Evolutionary conservation across 331 rosid genomes (phyloP).

Genomic region (Quercus tomentella): DNA sequence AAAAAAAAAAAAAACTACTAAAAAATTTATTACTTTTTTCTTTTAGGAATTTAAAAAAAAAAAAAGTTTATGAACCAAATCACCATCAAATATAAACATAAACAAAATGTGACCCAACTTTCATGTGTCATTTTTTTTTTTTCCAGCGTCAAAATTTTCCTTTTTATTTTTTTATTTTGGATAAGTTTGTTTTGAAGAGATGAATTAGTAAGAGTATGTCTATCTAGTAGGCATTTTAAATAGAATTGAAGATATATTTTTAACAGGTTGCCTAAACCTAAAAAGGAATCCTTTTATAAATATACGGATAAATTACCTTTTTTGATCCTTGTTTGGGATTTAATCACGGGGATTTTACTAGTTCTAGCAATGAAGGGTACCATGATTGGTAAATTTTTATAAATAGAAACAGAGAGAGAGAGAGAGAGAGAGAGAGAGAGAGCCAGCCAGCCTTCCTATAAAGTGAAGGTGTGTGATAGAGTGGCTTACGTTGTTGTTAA

Average conservation of each 20-base stretch:
- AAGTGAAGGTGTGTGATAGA: neutral
- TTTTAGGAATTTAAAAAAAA: no score
- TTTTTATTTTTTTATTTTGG: rapidly evolving
- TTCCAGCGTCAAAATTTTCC: no score
- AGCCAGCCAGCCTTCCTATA: neutral
- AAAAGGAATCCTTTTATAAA: rapidly evolving
- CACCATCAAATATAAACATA: no score
- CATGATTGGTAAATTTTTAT: neutral
- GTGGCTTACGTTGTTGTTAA: neutral
- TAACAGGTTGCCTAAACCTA: rapidly evolving
- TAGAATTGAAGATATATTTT: rapidly evolving
- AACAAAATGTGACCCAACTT: no score
- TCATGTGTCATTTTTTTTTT: no score
- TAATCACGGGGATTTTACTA: neutral
- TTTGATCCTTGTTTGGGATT: neutral
- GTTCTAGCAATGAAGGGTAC: neutral
- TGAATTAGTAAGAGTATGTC: rapidly evolving
- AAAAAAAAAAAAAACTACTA: no score
- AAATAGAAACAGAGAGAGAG: neutral
- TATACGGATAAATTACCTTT: no score
- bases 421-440: no score
- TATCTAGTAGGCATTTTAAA: rapidly evolving
- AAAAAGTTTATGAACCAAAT: no score
- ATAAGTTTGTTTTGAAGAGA: no score
- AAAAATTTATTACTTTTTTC: no score